Conservation (phyloP, 2,329 filamentous ascomycete genomes). For the Huntiella abstrusa region DNA sequence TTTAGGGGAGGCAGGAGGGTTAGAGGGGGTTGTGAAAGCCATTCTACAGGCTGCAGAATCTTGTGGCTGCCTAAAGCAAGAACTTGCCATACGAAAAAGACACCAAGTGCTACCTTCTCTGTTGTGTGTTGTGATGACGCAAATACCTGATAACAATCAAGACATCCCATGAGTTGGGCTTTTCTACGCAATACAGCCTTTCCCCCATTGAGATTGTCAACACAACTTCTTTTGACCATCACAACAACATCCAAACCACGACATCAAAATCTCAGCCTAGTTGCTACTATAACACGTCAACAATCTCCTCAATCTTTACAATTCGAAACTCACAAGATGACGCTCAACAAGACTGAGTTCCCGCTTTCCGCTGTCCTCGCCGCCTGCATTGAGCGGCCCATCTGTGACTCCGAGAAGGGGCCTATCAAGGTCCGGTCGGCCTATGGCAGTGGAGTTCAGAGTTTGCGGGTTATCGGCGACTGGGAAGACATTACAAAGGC, state of each 20-base stretch:
- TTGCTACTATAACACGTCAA: too few species aligned
- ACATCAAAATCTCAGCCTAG: too few species aligned
- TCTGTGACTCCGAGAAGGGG: constrained; percentile 59
- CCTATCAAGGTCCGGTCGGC: constrained; percentile 53
- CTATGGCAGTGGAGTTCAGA: constrained; percentile 38
- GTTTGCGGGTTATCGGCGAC: constrained; percentile 62
- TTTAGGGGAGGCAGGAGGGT: too few species aligned
- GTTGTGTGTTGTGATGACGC: neutral
- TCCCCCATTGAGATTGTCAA: constrained; percentile 61
- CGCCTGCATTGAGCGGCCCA: constrained; percentile 74
- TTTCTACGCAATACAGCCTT: constrained; percentile 61
- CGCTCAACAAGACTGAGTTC: constrained; percentile 68
- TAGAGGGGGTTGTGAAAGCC: constrained; percentile 31
- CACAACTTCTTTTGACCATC: constrained; percentile 49
- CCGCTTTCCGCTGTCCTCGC: constrained; percentile 53
- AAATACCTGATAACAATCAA: constrained; percentile 14
- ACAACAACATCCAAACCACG: constrained; percentile 51
- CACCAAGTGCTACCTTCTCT: constrained; percentile 17
- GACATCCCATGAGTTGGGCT: constrained; percentile 63
- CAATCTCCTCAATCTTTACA: constrained; percentile 27
- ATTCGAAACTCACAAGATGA: constrained; percentile 56
- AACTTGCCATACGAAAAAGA: constrained; percentile 50
- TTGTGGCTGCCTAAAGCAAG: constrained; percentile 41
- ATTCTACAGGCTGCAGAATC: constrained; percentile 64
- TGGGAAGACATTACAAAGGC: constrained; percentile 66